Evolutionary conservation across 345 rosid species (phyloP).

Genomic region (Raphanus raphanistrum): DNA sequence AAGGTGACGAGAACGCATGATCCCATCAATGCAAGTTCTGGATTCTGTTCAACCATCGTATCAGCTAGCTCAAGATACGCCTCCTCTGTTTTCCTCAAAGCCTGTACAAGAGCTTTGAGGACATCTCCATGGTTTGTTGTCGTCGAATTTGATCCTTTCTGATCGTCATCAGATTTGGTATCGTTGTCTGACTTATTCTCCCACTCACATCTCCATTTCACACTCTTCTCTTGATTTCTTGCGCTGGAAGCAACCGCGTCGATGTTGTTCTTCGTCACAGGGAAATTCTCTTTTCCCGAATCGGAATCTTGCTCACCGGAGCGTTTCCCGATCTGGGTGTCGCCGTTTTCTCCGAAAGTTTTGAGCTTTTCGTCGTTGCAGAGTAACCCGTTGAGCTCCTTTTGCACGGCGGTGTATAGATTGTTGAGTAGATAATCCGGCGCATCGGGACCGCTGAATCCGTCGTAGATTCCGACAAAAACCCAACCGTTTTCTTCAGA

Average conservation of each 20-base stretch:
- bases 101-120: conserved; percentile 61
- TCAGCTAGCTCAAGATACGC: conserved; percentile 65
- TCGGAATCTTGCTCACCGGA: neutral
- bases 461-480: conserved; percentile 92
- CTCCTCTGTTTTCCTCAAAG: conserved; percentile 76
- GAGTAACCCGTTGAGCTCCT: conserved; percentile 66
- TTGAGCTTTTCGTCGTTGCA: conserved; percentile 44
- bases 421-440: conserved; percentile 74
- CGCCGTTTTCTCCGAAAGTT: conserved; percentile 14
- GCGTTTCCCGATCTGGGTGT: neutral
- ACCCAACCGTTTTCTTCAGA: conserved; percentile 89
- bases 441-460: conserved; percentile 92
- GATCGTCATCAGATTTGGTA: conserved; percentile 12
- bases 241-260: conserved; percentile 20
- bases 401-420: conserved; percentile 67
- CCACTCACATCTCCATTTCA: conserved; percentile 42
- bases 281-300: conserved; percentile 22
- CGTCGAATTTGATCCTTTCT: conserved; percentile 30
- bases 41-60: conserved; percentile 68
- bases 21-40: conserved; percentile 89
- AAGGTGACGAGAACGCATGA: conserved; percentile 88
- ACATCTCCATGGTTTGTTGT: conserved; percentile 55
- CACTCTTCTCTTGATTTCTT: conserved; percentile 47
- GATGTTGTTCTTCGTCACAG: neutral
- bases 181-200: neutral